Conservation (phyloP, 75 land plant genomes). For the Chamaecyparis obtusa region DNA sequence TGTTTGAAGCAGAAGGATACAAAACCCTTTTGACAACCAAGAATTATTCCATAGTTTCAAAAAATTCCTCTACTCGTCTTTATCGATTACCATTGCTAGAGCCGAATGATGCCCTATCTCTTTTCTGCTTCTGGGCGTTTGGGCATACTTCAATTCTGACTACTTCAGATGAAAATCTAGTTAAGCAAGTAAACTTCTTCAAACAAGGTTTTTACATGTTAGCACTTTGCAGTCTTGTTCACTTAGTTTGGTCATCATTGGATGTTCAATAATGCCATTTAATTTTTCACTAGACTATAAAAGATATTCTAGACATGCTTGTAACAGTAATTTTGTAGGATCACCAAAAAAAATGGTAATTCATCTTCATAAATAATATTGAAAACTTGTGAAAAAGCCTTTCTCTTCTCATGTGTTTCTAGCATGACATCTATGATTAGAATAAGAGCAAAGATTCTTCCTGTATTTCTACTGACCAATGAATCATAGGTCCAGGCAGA, state of each 20-base stretch:
- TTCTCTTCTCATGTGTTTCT: background rate
- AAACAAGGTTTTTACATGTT: background rate
- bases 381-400: background rate
- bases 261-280: background rate
- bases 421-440: background rate
- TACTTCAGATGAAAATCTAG: conserved; percentile 29
- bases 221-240: background rate
- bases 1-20: conserved; percentile 31
- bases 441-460: background rate
- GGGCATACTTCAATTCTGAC: conserved; percentile 33
- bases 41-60: background rate
- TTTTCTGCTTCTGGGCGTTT: conserved; percentile 58
- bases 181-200: conserved; percentile 37
- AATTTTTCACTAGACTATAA: background rate
- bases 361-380: background rate
- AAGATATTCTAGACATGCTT: background rate
- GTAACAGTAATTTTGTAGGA: background rate
- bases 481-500: conserved; percentile 34
- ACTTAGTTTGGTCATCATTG: background rate
- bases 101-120: conserved; percentile 42
- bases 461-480: background rate
- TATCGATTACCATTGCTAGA: conserved; percentile 31
- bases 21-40: conserved; percentile 41
- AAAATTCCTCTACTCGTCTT: conserved; percentile 6
- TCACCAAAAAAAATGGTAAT: background rate